Percentiles rank a stretch among this genome's conserved stretches.
phyloP scores from a whole-genome alignment of 176 grass and related monocot species.

The Zea luxurians region DNA sequence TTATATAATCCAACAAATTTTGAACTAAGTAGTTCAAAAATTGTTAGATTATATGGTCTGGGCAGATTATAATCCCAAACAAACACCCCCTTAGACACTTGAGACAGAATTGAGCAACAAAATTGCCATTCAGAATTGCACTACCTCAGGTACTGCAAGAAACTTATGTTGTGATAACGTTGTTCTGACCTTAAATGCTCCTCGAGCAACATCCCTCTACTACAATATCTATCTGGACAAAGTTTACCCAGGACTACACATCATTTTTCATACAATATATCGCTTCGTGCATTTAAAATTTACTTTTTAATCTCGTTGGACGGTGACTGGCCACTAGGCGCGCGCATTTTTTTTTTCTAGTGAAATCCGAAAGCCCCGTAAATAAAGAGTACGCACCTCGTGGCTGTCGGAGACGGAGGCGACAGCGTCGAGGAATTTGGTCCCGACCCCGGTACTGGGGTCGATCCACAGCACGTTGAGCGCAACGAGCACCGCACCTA shows the following conservation, averaged over 20 bases:
- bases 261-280: neutral
- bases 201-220: neutral
- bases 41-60: too few relatives aligned
- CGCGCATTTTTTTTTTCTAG: neutral
- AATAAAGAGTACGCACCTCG: conserved; percentile 54
- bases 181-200: neutral
- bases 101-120: neutral
- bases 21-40: too few relatives aligned
- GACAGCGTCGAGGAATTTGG: conserved; percentile 67
- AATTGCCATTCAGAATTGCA: neutral
- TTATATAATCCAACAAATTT: too few relatives aligned
- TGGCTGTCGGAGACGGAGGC: conserved; percentile 66
- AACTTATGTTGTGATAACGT: neutral
- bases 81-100: too few relatives aligned
- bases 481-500: conserved; percentile 56
- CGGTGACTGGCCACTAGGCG: neutral
- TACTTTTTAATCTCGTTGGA: neutral
- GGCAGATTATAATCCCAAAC: too few relatives aligned
- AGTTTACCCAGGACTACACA: neutral
- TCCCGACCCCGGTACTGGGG: conserved; percentile 66
- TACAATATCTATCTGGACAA: neutral
- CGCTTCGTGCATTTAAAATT: neutral
- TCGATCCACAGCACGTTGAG: conserved; percentile 86
- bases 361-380: neutral
- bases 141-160: neutral